These are phyloP conservation scores for Kwoniella europaea DNA, from an alignment of 768 basidiomycete genomes.

Conservation along the genomic window DNA sequence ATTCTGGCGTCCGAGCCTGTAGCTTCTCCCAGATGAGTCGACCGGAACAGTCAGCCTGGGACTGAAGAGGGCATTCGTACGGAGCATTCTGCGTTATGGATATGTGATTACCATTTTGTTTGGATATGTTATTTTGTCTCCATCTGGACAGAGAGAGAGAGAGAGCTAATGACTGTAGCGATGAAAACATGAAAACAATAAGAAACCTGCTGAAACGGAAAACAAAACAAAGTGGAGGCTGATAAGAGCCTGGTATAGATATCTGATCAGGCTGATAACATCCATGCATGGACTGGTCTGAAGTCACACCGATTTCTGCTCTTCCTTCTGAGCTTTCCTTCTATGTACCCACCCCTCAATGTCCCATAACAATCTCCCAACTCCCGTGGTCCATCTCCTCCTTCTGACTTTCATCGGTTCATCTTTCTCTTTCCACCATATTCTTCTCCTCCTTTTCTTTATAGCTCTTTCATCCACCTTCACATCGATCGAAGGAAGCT, in stretches of 20 bases:
- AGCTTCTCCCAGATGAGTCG: too few species aligned
- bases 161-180: too few species aligned
- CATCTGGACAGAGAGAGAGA: too few species aligned
- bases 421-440: conserved; percentile 11
- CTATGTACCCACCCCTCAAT: conserved; percentile 17
- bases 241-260: background rate
- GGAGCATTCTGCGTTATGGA: too few species aligned
- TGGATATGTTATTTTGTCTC: too few species aligned
- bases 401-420: conserved; percentile 3
- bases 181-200: too few species aligned
- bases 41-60: too few species aligned
- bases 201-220: too few species aligned
- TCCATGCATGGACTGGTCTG: background rate
- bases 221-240: background rate
- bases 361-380: conserved; percentile 23
- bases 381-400: conserved; percentile 20
- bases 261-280: too few species aligned
- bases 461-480: background rate
- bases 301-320: background rate
- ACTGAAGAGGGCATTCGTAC: too few species aligned
- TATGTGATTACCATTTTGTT: too few species aligned
- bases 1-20: too few species aligned
- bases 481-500: background rate
- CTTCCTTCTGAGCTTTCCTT: background rate
- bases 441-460: conserved; percentile 15